A percentile compares a stretch with the other conserved stretches of the same genome.
These are phyloP conservation scores for Suhomyces anneliseae DNA, from an alignment of 1,139 yeast species.

Conservation along the genomic window DNA sequence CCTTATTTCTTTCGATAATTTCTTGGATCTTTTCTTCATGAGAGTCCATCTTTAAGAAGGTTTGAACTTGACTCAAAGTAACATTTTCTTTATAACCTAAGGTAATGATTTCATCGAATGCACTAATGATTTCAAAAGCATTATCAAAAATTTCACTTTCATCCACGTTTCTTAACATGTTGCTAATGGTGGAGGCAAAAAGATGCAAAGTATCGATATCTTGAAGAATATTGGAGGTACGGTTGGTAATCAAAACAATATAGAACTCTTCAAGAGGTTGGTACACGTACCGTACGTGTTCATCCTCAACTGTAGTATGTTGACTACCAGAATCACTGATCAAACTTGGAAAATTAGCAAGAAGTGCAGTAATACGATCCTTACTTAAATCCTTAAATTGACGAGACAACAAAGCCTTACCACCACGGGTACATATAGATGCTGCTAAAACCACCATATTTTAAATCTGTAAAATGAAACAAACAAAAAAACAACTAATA, in stretches of 20 bases:
- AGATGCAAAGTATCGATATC: slow-evolving; percentile 91
- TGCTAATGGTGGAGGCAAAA: slow-evolving; percentile 78
- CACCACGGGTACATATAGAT: slow-evolving; percentile 91
- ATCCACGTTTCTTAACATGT: slow-evolving; percentile 70
- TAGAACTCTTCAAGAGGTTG: slow-evolving; percentile 95
- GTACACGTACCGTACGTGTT: slow-evolving; percentile 87
- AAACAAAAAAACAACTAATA: background rate
- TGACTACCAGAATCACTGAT: slow-evolving; percentile 72
- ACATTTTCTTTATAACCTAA: slow-evolving; percentile 91
- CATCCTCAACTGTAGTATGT: slow-evolving; percentile 95
- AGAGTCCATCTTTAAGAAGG: slow-evolving; percentile 95
- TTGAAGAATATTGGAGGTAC: slow-evolving; percentile 88
- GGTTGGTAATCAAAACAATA: slow-evolving; percentile 87
- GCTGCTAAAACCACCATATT: slow-evolving; percentile 70
- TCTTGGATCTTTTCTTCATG: slow-evolving; percentile 99
- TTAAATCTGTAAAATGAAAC: background rate
- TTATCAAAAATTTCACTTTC: slow-evolving; percentile 81
- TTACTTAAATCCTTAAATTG: slow-evolving; percentile 86
- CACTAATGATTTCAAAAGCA: slow-evolving; percentile 86
- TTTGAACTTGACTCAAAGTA: slow-evolving; percentile 77
- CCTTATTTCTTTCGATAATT: slow-evolving; percentile 94
- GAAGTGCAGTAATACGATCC: slow-evolving; percentile 81
- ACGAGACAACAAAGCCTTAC: slow-evolving; percentile 89
- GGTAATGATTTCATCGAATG: slow-evolving; percentile 90
- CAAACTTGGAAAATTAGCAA: slow-evolving; percentile 84